A percentile compares a stretch with the other conserved stretches of the same genome.
Evolutionary conservation across 257 asterid genomes (phyloP).

Genomic region (Ilex asprella): DNA sequence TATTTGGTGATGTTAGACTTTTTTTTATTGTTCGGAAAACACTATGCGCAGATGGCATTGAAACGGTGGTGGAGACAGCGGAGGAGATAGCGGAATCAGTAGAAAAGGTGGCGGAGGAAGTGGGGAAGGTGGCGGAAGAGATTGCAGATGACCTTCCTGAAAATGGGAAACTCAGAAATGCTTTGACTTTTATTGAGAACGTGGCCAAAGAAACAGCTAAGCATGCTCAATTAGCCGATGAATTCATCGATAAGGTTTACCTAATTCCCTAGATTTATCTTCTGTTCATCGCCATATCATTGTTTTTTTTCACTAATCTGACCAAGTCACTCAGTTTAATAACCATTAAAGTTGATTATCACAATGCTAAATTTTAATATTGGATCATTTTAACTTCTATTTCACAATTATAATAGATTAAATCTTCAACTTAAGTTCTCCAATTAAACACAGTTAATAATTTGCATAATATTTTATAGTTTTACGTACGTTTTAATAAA

Average conservation of each 20-base stretch:
- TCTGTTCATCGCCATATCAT: too few relatives aligned
- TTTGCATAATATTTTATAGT: too few relatives aligned
- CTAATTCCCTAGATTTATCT: too few relatives aligned
- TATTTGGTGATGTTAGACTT: background rate
- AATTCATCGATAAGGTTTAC: constrained; percentile 26
- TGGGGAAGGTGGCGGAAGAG: constrained; percentile 22
- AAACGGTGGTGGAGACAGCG: constrained; percentile 6
- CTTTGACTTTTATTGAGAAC: constrained; percentile 10
- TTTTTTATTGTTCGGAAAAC: background rate
- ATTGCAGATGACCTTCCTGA: constrained; percentile 19
- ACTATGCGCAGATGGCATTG: constrained; percentile 11
- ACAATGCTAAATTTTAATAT: too few relatives aligned
- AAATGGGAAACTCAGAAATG: constrained; percentile 11
- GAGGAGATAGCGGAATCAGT: constrained; percentile 19
- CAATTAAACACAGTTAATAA: too few relatives aligned
- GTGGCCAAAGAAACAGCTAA: constrained; percentile 19
- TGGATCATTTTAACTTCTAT: too few relatives aligned
- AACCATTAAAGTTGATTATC: too few relatives aligned
- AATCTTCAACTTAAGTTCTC: too few relatives aligned
- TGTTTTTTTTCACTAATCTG: too few relatives aligned
- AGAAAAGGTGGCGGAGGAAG: constrained; percentile 25
- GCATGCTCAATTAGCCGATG: constrained; percentile 12
- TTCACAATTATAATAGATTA: too few relatives aligned
- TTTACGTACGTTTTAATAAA: too few relatives aligned
- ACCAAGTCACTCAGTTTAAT: too few relatives aligned